A percentile compares a stretch with the other conserved stretches of the same genome.
phyloP scores from a whole-genome alignment of 495 filamentous ascomycete genomes.

The Evernia prunastri region DNA sequence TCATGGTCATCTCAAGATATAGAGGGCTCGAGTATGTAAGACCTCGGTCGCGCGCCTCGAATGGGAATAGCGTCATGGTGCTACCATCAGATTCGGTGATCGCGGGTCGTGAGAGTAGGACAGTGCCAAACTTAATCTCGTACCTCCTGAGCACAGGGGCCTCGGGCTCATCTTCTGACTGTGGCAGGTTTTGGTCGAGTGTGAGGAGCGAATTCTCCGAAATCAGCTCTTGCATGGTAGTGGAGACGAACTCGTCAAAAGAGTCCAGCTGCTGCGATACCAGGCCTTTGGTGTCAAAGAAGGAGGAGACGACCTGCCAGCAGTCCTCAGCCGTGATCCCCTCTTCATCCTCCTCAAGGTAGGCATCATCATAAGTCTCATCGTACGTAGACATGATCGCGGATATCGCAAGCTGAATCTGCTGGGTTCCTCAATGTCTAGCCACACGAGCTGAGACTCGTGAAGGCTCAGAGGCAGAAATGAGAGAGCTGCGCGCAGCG shows the following conservation, averaged over 20 bases:
- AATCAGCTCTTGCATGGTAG: slow-evolving; percentile 87
- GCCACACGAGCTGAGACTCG: neutral
- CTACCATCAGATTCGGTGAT: slow-evolving; percentile 89
- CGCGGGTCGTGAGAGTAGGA: slow-evolving; percentile 75
- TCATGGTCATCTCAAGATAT: slow-evolving; percentile 76
- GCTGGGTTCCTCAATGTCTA: neutral
- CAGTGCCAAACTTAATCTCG: slow-evolving; percentile 82
- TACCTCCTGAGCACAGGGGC: slow-evolving; percentile 79
- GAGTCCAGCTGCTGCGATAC: slow-evolving; percentile 98
- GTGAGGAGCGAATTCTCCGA: slow-evolving; percentile 81
- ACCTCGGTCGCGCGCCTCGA: slow-evolving; percentile 89
- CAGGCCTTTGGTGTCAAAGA: slow-evolving; percentile 91
- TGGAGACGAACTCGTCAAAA: slow-evolving; percentile 91
- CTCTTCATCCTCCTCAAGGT: slow-evolving; percentile 58
- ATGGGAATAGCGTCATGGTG: slow-evolving; percentile 72
- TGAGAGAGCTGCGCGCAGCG: slow-evolving; percentile 1
- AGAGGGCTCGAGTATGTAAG: slow-evolving; percentile 91
- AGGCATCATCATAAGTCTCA: slow-evolving; percentile 46
- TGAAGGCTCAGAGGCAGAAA: slow-evolving; percentile 4
- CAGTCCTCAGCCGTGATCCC: slow-evolving; percentile 87
- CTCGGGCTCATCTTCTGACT: slow-evolving; percentile 56
- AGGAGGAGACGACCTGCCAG: slow-evolving; percentile 94
- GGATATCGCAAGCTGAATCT: neutral
- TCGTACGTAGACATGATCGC: slow-evolving; percentile 48
- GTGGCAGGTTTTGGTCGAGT: slow-evolving; percentile 79